Evolutionary conservation across 2,329 filamentous ascomycete genomes (phyloP), one percentile per base, ranked within the genome.

Genomic region (Colletotrichum camelliae): DNA sequence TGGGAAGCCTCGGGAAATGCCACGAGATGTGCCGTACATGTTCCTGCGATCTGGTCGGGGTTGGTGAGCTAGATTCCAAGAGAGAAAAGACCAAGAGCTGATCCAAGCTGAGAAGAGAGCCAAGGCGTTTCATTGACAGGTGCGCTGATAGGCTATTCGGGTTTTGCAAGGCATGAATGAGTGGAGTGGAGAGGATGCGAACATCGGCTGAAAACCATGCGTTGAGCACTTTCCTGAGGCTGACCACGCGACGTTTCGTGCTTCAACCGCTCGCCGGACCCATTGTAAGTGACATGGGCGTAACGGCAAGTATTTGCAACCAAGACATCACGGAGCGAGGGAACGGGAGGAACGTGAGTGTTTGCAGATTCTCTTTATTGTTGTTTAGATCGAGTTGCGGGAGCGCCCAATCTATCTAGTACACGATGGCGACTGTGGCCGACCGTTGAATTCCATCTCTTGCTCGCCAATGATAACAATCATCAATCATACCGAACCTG

Each of bases 401-500:
- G 66, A 75, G 57, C 58, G 33, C 74, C 60, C 67, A 74, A 74
- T 61, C 74, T 70, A 57, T 76, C 74, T 75, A 75, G 55, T 70
- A 75, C 71, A 70, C 67, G 52, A 55, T 57, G 71, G 60, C 52
- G 43, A 48, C 43, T 24, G 35, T 43, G 39, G 48, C 71, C 24
- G 43, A 33, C 37, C 55, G 60, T 70, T 48, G n/a, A 48, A 66
- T 67, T 37, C 70, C 37, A 15, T 37, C 55, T 74, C 65, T 70
- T 75, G 27, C 67, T 74, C 66, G 66, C 60, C 60, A 66, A 70
- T 75, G 52, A 52, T 43, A 69, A 76, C 60, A 48, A 67, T 74
- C 71, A 67, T 76, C 71, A 76, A 70, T 76, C 74, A 70, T 76
- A 74, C 61, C 37, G 48, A 75, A 76, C 74, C 74, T 18, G 31